Conservation (phyloP, 2,329 filamentous ascomycete genomes). For the Talaromyces sp. region DNA sequence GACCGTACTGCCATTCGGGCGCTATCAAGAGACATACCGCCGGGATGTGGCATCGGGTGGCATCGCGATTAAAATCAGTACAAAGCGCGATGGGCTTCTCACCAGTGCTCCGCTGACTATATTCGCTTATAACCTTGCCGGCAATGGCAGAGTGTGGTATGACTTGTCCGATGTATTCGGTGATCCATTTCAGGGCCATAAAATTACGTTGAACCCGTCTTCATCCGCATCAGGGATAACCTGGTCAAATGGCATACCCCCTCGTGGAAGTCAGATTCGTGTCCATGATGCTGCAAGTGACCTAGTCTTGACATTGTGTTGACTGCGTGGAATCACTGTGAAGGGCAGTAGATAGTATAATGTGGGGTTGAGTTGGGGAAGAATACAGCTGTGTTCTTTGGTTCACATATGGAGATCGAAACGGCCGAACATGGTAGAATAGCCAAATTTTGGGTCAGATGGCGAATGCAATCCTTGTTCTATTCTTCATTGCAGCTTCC, state of each 20-base stretch:
- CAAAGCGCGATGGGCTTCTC: conserved; percentile 35
- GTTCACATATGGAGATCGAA: not conserved
- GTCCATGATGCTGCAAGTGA: conserved; percentile 23
- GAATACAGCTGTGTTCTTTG: not conserved
- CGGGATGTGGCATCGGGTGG: conserved; percentile 40
- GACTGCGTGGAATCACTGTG: not conserved
- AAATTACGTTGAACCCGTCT: conserved; percentile 27
- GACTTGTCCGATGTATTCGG: conserved; percentile 50
- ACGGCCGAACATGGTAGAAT: too few relatives aligned
- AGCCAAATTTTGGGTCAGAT: not conserved
- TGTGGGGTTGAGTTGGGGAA: not conserved
- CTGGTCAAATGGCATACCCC: conserved; percentile 38
- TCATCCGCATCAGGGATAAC: conserved; percentile 24
- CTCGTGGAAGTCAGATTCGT: conserved; percentile 34
- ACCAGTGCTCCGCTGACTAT: conserved; percentile 40
- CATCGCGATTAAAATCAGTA: conserved; percentile 48
- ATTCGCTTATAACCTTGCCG: conserved; percentile 45
- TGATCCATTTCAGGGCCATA: conserved; percentile 41
- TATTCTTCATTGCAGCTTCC: not conserved
- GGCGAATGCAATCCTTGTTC: too few relatives aligned
- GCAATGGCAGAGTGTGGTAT: conserved; percentile 39
- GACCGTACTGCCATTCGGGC: conserved; percentile 23
- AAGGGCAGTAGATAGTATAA: not conserved
- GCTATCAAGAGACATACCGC: conserved; percentile 41
- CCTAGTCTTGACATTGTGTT: conserved; percentile 33